Percentiles rank a stretch among this genome's conserved stretches.
phyloP scores from a whole-genome alignment of 306 rosid species.

The Gillenia trifoliata region DNA sequence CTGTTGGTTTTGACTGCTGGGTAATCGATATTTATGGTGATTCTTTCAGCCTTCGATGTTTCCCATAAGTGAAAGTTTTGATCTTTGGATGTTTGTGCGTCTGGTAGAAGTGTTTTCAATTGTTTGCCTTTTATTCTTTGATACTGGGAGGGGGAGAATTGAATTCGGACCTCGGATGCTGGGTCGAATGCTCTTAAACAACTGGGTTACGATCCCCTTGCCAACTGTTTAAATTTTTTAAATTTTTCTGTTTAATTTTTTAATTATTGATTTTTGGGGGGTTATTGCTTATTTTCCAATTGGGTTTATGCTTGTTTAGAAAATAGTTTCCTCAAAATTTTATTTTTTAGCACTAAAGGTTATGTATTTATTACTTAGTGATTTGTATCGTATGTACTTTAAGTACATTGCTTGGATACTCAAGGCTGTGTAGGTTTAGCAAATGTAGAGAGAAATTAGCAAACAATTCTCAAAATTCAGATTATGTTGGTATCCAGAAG shows the following conservation, averaged over 20 bases:
- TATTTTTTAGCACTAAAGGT: not conserved
- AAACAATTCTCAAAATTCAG: not conserved
- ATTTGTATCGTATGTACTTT: not conserved
- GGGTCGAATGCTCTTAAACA: no score
- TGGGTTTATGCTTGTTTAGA: not conserved
- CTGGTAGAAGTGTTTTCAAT: not conserved
- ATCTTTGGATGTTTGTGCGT: not conserved
- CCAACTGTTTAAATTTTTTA: not conserved
- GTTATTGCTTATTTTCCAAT: not conserved
- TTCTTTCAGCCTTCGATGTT: not conserved
- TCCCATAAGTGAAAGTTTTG: not conserved
- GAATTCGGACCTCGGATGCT: no score
- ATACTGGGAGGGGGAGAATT: no score
- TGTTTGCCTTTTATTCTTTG: not conserved
- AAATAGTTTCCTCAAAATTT: not conserved
- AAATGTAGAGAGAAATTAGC: not conserved
- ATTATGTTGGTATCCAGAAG: not conserved
- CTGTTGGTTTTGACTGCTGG: not conserved
- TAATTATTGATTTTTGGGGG: not conserved
- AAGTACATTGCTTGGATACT: not conserved
- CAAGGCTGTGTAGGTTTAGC: not conserved
- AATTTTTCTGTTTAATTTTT: not conserved
- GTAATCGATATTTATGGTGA: not conserved
- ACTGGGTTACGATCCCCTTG: no score
- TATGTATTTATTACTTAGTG: not conserved